Percentiles rank a stretch among this genome's conserved stretches.
These are phyloP conservation scores for Epicoccum sorghinum DNA, from an alignment of 2,329 filamentous ascomycete species.

Conservation along the genomic window DNA sequence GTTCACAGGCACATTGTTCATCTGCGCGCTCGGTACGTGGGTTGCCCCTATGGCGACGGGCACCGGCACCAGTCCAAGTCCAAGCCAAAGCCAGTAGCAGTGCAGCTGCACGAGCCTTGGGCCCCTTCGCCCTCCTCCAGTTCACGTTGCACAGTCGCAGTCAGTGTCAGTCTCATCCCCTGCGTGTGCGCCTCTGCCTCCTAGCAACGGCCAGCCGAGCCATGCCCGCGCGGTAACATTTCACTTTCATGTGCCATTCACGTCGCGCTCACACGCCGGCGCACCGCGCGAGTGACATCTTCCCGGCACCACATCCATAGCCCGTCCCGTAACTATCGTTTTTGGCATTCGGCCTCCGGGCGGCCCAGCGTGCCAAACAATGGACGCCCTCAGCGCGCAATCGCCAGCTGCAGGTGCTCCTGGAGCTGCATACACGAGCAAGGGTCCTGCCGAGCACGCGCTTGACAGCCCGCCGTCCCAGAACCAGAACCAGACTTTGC, in stretches of 20 bases:
- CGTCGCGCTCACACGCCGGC: neutral
- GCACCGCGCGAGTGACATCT: neutral
- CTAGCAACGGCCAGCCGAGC: no score
- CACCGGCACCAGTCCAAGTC: neutral
- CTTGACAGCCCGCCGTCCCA: conserved; percentile 18
- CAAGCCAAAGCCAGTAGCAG: neutral
- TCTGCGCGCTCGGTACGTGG: conserved; percentile 4
- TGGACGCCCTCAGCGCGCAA: neutral
- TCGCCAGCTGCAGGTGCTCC: neutral
- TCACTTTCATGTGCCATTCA: neutral
- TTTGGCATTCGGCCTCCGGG: neutral
- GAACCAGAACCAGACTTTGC: conserved; percentile 24
- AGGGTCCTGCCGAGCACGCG: conserved; percentile 5
- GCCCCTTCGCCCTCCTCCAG: neutral
- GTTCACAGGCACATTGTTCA: neutral
- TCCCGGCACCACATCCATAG: neutral
- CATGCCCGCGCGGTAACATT: no score
- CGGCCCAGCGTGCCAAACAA: neutral
- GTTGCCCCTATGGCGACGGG: neutral
- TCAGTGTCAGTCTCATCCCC: no score
- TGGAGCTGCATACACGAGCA: neutral
- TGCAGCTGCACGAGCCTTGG: neutral
- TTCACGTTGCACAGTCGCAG: neutral
- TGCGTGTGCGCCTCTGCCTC: no score
- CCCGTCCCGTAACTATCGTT: neutral